Conservation (phyloP, 768 basidiomycete genomes). For the Flagelloscypha sp. region DNA sequence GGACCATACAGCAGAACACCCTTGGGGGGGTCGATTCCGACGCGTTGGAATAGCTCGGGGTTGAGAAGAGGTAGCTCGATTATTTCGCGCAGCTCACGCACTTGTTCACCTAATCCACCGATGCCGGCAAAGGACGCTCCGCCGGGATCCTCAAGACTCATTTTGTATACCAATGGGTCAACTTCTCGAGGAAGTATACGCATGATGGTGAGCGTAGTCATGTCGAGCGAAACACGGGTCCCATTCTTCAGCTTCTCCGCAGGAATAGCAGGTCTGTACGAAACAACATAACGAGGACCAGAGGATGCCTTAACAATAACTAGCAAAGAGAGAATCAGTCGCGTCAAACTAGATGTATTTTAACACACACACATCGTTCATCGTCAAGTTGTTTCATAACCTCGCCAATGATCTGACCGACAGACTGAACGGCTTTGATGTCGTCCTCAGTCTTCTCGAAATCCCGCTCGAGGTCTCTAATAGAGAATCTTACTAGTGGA, state of each 20-base stretch:
- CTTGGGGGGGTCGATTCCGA: conserved; percentile 94
- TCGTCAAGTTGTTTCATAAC: conserved; percentile 98
- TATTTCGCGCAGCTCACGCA: conserved; percentile 93
- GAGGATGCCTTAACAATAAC: conserved; percentile 99
- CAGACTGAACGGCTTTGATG: conserved; percentile 97
- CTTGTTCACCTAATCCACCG: conserved; percentile 92
- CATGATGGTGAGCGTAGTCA: conserved; percentile 99
- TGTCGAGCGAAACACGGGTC: conserved; percentile 94
- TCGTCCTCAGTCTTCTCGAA: conserved; percentile 97
- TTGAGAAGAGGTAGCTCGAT: conserved; percentile 93
- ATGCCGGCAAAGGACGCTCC: conserved; percentile 94
- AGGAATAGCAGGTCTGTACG: conserved; percentile 90
- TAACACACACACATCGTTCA: conserved; percentile 71
- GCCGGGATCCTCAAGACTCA: conserved; percentile 97
- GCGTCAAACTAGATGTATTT: background rate
- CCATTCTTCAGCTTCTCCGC: conserved; percentile 86
- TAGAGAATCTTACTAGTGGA: conserved; percentile 72
- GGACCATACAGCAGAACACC: conserved; percentile 95
- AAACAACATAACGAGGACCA: conserved; percentile 97
- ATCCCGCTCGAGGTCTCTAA: conserved; percentile 83
- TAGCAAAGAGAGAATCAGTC: conserved; percentile 18
- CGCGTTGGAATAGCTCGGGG: conserved; percentile 90
- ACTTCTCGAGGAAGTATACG: conserved; percentile 96
- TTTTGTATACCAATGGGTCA: conserved; percentile 97
- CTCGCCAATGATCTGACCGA: conserved; percentile 98